Evolutionary conservation across 345 rosid species (phyloP).

Genomic region (Noccaea caerulescens): DNA sequence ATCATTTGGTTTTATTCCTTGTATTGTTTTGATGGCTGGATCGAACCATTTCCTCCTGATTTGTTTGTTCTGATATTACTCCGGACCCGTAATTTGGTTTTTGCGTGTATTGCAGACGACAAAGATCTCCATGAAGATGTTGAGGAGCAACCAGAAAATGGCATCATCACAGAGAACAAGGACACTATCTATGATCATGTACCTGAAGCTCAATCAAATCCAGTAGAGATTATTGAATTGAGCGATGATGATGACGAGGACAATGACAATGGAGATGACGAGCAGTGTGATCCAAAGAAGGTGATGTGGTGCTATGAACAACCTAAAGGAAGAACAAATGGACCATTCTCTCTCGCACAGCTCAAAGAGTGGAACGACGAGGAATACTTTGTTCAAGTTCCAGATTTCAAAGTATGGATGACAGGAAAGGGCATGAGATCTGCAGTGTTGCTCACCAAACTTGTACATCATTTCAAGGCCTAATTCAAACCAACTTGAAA

Average conservation of each 20-base stretch:
- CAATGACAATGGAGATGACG: slow-evolving; percentile 3
- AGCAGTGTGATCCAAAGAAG: slow-evolving; percentile 30
- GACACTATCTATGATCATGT: neutral
- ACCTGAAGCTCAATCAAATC: slow-evolving; percentile 28
- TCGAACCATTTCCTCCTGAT: neutral
- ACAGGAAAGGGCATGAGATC: slow-evolving; percentile 46
- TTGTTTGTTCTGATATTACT: neutral
- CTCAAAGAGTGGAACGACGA: slow-evolving; percentile 63
- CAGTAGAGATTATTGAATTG: slow-evolving; percentile 52
- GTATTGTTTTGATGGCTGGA: neutral
- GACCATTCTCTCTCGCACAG: slow-evolving; percentile 59
- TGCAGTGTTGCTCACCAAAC: slow-evolving; percentile 48
- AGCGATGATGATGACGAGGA: slow-evolving; percentile 52
- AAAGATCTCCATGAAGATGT: slow-evolving; percentile 24
- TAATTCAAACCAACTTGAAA: slow-evolving; percentile 11
- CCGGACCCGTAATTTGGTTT: neutral
- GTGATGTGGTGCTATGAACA: slow-evolving; percentile 60
- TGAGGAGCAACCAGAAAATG: slow-evolving; percentile 3
- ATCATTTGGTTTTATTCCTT: no score
- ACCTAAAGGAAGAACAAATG: slow-evolving; percentile 60
- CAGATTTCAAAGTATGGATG: slow-evolving; percentile 72
- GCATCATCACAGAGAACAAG: slow-evolving; percentile 15
- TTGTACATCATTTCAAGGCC: slow-evolving; percentile 22
- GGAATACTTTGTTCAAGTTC: slow-evolving; percentile 46
- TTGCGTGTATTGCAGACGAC: slow-evolving; percentile 20